These are phyloP conservation scores for Brassica nigra DNA, from an alignment of 345 rosid species.

Conservation along the genomic window DNA sequence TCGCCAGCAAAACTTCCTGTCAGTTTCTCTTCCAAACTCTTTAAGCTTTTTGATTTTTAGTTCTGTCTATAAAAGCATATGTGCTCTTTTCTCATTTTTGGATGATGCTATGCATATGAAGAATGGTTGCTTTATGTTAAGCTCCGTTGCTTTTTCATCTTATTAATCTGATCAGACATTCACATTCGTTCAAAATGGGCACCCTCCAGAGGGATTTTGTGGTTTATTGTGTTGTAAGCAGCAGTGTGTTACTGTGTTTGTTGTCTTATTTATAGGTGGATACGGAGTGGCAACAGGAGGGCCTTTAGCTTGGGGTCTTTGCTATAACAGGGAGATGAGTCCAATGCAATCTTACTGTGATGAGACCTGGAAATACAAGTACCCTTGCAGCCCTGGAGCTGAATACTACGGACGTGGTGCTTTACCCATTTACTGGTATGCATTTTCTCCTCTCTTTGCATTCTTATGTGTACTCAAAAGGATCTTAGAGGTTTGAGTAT, in stretches of 20 bases:
- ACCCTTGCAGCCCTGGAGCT: conserved; percentile 92
- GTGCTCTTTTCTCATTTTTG: no score
- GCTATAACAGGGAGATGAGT: conserved; percentile 91
- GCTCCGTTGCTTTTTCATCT: neutral
- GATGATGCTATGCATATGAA: no score
- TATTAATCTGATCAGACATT: no score
- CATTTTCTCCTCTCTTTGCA: neutral
- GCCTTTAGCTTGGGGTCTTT: conserved; percentile 93
- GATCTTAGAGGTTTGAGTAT: neutral
- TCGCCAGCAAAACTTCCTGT: conserved; percentile 90
- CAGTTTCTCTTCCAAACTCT: conserved; percentile 17
- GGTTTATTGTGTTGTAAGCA: conserved; percentile 12
- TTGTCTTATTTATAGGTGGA: conserved; percentile 67
- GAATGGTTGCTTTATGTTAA: neutral
- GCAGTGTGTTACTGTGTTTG: conserved; percentile 17
- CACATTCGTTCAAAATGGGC: no score
- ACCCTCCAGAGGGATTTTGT: no score
- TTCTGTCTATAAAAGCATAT: no score
- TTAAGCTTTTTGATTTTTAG: no score
- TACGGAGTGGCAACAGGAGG: conserved; percentile 97
- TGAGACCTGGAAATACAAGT: conserved; percentile 59
- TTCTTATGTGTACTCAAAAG: neutral
- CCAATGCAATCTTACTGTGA: conserved; percentile 87
- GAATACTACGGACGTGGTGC: conserved; percentile 98
- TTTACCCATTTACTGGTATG: conserved; percentile 82